A percentile compares a stretch with the other conserved stretches of the same genome.
Evolutionary conservation across 1,284 basidiomycete genomes (phyloP).

Genomic region (Pascua guehoae): DNA sequence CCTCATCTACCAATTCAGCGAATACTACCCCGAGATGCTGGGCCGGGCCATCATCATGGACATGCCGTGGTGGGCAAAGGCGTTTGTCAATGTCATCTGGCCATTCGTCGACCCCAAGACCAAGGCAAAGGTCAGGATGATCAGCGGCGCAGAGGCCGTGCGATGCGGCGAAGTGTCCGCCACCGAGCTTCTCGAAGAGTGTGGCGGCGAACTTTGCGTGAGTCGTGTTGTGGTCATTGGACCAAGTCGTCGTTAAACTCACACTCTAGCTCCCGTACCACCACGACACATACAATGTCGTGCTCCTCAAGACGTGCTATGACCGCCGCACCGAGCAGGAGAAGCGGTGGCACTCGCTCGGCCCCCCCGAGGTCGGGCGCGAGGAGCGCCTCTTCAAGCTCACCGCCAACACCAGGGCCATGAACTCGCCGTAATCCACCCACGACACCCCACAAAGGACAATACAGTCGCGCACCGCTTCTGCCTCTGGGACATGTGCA

Average conservation of each 20-base stretch:
- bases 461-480: too few species aligned
- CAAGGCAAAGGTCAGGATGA: conserved; percentile 32
- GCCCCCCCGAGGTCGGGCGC: conserved; percentile 26
- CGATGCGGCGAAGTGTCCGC: conserved; percentile 22
- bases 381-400: conserved; percentile 33
- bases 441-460: too few species aligned
- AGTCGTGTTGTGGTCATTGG: not conserved
- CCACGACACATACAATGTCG: conserved; percentile 36
- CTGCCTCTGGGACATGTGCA: too few species aligned
- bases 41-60: conserved; percentile 30
- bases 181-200: conserved; percentile 28
- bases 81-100: conserved; percentile 41
- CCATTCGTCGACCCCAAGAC: conserved; percentile 43
- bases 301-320: conserved; percentile 28
- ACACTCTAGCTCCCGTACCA: conserved; percentile 27
- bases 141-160: conserved; percentile 18
- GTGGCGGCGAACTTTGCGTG: conserved; percentile 35
- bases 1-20: too few species aligned
- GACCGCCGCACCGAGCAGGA: conserved; percentile 24
- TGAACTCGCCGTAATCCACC: too few species aligned
- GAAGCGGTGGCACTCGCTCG: conserved; percentile 25
- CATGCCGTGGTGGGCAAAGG: conserved; percentile 38
- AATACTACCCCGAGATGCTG: conserved; percentile 11
- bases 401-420: too few species aligned
- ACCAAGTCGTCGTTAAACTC: conserved; percentile 21